Evolutionary conservation across 345 rosid species (phyloP), one percentile per base, ranked within the genome.

Genomic region (Cardamine occulta): DNA sequence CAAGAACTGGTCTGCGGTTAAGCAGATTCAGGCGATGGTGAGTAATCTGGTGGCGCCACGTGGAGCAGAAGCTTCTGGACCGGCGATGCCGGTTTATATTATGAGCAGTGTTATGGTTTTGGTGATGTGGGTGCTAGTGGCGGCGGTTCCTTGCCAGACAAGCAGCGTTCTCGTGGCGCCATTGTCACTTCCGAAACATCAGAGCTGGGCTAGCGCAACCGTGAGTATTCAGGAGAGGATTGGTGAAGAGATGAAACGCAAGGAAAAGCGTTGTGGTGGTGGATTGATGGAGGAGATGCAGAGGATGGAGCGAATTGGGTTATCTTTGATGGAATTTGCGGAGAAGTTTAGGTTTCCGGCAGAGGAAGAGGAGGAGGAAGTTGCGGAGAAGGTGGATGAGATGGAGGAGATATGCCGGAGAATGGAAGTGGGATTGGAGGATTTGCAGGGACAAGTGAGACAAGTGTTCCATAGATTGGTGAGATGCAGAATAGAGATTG

Each of bases 1-100:
- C 5, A 95, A 87, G 82, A 88, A 82, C 74, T 93, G 99, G 98
- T 93, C 99, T 0, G 94, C 97, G 0, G 70, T 97, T 17, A 95
- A 86, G 82, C 99, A 95, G 80, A 86, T 95, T 78, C 98, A 95
- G 49, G 86, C 90, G 11, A 90, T 92, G 98, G 74, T 76, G 0
- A 12, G 67, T 19, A 90, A 86, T 57, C 87, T 95, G 18, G 83
- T 79, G 39, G 56, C 81, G 15, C 98, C 97, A 9, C 89, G 93
- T 5, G 97, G 99, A 0, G 86, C 73, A 0, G 98, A 93, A 59
- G 53, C 92, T 0, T 66, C 85, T 0, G 88, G 97, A 15, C 65
- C 91, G 37, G 88, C 87, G 5, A 63, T 74, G 28, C 86, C 92
- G 1, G 85, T 93, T 18, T 88, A 87, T 39, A 75, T 87, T 31